A percentile compares a stretch with the other conserved stretches of the same genome.
Conservation (phyloP, 2,329 filamentous ascomycete genomes). For the Blastomyces emzantsi region DNA sequence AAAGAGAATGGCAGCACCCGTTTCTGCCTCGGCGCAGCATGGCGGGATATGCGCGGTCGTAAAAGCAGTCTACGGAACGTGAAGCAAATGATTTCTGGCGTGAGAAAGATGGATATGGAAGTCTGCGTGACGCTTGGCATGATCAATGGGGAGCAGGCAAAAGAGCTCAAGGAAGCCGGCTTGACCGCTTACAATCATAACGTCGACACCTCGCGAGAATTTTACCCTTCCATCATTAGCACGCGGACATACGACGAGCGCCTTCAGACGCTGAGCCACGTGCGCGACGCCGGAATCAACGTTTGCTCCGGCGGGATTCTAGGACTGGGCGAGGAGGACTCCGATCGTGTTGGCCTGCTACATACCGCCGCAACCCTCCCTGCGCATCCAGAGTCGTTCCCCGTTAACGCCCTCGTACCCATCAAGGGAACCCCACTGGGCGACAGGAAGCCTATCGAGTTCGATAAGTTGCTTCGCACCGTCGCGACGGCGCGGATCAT, state of each 20-base stretch:
- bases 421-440: slow-evolving; percentile 84
- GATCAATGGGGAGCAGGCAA: slow-evolving; percentile 74
- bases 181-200: slow-evolving; percentile 94
- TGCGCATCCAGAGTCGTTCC: slow-evolving; percentile 78
- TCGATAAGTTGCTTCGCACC: slow-evolving; percentile 70
- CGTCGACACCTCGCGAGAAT: slow-evolving; percentile 80
- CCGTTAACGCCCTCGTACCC: slow-evolving; percentile 81
- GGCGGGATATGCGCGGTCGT: slow-evolving; percentile 87
- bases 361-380: slow-evolving; percentile 75
- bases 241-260: slow-evolving; percentile 83
- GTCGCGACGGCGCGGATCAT: slow-evolving; percentile 75
- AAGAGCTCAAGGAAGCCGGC: slow-evolving; percentile 72
- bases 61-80: slow-evolving; percentile 77
- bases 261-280: slow-evolving; percentile 66
- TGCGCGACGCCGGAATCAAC: slow-evolving; percentile 77
- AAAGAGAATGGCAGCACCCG: slow-evolving; percentile 78
- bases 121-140: slow-evolving; percentile 89
- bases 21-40: slow-evolving; percentile 93
- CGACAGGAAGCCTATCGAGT: slow-evolving; percentile 61
- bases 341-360: slow-evolving; percentile 73
- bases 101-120: slow-evolving; percentile 76
- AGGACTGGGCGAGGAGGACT: slow-evolving; percentile 68
- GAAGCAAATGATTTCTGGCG: slow-evolving; percentile 74
- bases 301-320: slow-evolving; percentile 87
- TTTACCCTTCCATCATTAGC: slow-evolving; percentile 78